Base-by-base conservation (phyloP, 2,329 filamentous ascomycete genomes). In the Xylaria sp. region DNA sequence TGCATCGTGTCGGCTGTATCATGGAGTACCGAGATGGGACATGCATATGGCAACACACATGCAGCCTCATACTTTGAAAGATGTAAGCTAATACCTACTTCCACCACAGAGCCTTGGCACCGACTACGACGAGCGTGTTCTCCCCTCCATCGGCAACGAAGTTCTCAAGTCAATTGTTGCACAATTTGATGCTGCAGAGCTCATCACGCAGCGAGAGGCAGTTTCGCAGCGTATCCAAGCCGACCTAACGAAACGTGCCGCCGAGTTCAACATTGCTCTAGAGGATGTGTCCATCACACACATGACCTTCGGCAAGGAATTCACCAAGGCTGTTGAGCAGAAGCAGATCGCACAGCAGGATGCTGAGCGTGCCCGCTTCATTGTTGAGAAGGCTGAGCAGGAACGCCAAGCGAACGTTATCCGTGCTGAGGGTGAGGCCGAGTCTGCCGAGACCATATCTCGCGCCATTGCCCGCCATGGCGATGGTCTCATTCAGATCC, bases 301-400 rank as follows among this genome's bases (percentile, higher is more conserved):
- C 88, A 99, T 99, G 96, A 99, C 96, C 61, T 99, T 99, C 80
- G 96, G 96, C 75, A 95, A 95, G 82, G 96, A 99, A 83, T 99
- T 99, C 87, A 99, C 96, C 69, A 93, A 93, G 82, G 96, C 96
- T 73, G 96, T 99, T 77, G 96, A 99, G 85, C 96, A 99, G 89
- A 99, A 99, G 90, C 96, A 99, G 87, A 99, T 99, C 81, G 96
- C 96, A 64, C 96, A 99, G 85, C 96, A 99, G 84, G 96, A 99
- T 79, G 96, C 96, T 72, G 96, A 99, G 87, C 89, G 96, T 73
- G 96, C 96, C 57, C 89, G 96, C 74, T 99, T 99, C 86, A 97
- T 99, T 75, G 96, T 99, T 80, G 96, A 99, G 88, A 93, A 93
- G 81, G 96, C 96, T 69, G 96, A 99, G 88, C 96, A 99, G 86